Conservation (phyloP, 2,329 filamentous ascomycete species). For the Knoxdaviesia proteae region DNA sequence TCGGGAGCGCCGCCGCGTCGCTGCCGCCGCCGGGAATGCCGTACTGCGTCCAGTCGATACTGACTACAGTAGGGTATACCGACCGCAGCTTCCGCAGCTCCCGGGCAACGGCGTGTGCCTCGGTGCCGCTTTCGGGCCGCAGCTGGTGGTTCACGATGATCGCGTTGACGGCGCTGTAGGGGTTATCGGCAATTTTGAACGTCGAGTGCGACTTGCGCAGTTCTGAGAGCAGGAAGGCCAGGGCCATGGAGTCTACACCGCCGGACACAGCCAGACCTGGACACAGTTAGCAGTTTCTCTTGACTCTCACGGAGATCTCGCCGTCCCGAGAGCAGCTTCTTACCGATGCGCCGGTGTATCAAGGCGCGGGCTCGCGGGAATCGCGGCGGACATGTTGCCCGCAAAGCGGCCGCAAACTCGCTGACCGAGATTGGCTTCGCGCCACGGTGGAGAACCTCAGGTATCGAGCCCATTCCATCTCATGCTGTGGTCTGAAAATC, state of each 20-base stretch:
- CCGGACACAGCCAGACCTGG: slow-evolving; percentile 68
- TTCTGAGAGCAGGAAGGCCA: slow-evolving; percentile 51
- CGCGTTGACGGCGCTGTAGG: slow-evolving; percentile 18
- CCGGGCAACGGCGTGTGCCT: slow-evolving; percentile 26
- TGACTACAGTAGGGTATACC: slow-evolving; percentile 9
- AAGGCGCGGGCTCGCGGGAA: background rate
- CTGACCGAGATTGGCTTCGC: slow-evolving; percentile 14
- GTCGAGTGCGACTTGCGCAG: slow-evolving; percentile 14
- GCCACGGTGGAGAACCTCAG: slow-evolving; percentile 15
- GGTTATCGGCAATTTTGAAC: slow-evolving; percentile 23
- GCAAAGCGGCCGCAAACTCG: slow-evolving; percentile 1
- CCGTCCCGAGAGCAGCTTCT: background rate
- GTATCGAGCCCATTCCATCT: slow-evolving; percentile 11
- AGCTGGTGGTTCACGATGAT: slow-evolving; percentile 37
- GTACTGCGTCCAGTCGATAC: slow-evolving; percentile 10
- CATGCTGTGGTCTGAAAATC: background rate
- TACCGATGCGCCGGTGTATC: slow-evolving; percentile 1
- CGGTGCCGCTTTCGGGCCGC: slow-evolving; percentile 27
- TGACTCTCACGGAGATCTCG: too few relatives aligned
- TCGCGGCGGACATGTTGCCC: slow-evolving; percentile 1
- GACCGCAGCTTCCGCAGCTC: slow-evolving; percentile 17
- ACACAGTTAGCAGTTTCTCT: too few relatives aligned
- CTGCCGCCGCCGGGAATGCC: slow-evolving; percentile 5
- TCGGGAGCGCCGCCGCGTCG: slow-evolving; percentile 21
- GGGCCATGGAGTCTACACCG: slow-evolving; percentile 93